Conservation (phyloP, 768 basidiomycete genomes). For the Collybia sordida region DNA sequence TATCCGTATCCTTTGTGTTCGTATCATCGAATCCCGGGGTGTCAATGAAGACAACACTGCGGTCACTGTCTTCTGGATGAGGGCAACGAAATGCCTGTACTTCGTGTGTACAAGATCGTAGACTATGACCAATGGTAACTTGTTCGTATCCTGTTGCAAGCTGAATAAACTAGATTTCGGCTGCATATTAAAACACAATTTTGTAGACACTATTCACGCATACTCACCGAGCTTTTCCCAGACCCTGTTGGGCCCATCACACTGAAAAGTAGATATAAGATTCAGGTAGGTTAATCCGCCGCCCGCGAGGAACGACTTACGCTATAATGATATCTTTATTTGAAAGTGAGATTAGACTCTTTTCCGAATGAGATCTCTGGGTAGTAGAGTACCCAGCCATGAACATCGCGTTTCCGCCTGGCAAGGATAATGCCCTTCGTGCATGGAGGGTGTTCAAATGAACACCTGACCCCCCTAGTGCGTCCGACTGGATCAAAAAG, state of each 20-base stretch:
- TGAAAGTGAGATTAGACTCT: neutral
- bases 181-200: too few relatives aligned
- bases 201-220: neutral
- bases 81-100: conserved; percentile 1
- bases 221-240: conserved; percentile 3
- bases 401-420: too few relatives aligned
- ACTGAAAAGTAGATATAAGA: neutral
- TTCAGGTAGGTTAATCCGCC: neutral
- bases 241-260: conserved; percentile 1
- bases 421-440: too few relatives aligned
- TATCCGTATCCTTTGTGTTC: neutral
- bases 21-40: conserved; percentile 1
- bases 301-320: neutral
- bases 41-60: conserved; percentile 3
- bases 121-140: neutral
- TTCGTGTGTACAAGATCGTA: neutral
- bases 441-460: too few relatives aligned
- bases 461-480: too few relatives aligned
- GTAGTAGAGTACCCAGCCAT: too few relatives aligned
- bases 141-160: neutral
- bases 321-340: conserved; percentile 1
- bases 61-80: neutral
- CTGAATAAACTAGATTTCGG: neutral
- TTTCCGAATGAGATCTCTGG: too few relatives aligned
- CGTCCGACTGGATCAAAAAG: too few relatives aligned